These are phyloP conservation scores for Capsicum rhomboideum DNA, from an alignment of 257 asterid species.

Conservation along the genomic window DNA sequence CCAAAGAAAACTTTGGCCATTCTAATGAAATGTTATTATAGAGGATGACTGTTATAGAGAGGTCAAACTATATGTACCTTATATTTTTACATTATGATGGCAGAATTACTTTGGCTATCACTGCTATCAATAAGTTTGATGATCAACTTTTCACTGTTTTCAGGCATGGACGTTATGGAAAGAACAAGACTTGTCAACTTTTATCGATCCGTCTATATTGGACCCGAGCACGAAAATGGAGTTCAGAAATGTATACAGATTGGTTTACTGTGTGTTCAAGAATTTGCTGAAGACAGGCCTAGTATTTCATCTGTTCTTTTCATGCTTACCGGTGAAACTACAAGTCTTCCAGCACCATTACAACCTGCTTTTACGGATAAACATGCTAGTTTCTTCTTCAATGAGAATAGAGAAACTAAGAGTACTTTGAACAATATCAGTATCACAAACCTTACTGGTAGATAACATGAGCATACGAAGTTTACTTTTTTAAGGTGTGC, in stretches of 20 bases:
- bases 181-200: slow-evolving; percentile 16
- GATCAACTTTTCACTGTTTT: not conserved
- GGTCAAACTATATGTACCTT: no score
- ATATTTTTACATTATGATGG: no score
- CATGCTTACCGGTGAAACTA: slow-evolving; percentile 34
- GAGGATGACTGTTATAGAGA: not conserved
- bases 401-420: not conserved
- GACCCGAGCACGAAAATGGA: slow-evolving; percentile 19
- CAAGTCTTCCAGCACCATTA: slow-evolving; percentile 18
- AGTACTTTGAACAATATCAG: not conserved
- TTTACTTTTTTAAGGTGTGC: no score
- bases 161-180: slow-evolving; percentile 62
- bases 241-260: slow-evolving; percentile 35
- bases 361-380: slow-evolving; percentile 36
- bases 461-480: not conserved
- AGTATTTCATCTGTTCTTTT: slow-evolving; percentile 29
- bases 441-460: not conserved
- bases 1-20: not conserved
- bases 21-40: not conserved
- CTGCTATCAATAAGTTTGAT: not conserved
- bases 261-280: slow-evolving; percentile 53
- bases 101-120: no score
- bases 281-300: slow-evolving; percentile 43
- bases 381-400: not conserved
- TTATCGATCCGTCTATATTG: slow-evolving; percentile 31